Evolutionary conservation across 371 early-diverging fungal species (phyloP).

Genomic region (Apophysomyces variabilis): DNA sequence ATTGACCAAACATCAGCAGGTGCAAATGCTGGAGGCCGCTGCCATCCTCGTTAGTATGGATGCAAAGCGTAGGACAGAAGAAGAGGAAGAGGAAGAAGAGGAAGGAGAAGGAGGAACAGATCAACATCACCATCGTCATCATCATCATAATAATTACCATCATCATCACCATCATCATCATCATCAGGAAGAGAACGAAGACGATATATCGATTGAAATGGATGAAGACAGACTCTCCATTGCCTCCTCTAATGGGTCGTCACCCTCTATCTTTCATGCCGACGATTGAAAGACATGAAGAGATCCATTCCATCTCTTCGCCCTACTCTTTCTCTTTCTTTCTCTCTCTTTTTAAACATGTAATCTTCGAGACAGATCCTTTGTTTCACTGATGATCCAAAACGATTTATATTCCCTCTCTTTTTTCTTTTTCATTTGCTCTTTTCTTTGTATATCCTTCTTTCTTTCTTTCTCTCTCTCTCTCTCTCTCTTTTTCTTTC

Average conservation of each 20-base stretch:
- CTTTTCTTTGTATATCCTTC: background rate
- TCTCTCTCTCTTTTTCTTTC: background rate
- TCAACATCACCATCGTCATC: slow-evolving; percentile 15
- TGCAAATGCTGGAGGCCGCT: slow-evolving; percentile 78
- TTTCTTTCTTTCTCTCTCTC: background rate
- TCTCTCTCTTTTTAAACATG: background rate
- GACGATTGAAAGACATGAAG: background rate
- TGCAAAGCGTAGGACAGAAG: slow-evolving; percentile 15
- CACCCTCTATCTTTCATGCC: slow-evolving; percentile 6
- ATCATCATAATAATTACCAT: slow-evolving; percentile 3
- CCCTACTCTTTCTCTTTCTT: background rate
- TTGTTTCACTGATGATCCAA: no score
- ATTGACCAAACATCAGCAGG: slow-evolving; percentile 78
- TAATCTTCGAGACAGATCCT: no score
- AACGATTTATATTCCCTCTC: no score
- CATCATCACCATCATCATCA: slow-evolving; percentile 2
- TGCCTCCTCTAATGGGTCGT: slow-evolving; percentile 7
- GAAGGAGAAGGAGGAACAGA: slow-evolving; percentile 28
- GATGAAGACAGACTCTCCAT: slow-evolving; percentile 16
- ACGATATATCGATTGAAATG: slow-evolving; percentile 20
- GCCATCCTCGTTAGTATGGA: slow-evolving; percentile 69
- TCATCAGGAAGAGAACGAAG: slow-evolving; percentile 16
- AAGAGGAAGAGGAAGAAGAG: slow-evolving; percentile 30
- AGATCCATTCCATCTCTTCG: background rate
- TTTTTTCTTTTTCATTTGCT: no score